phyloP scores from a whole-genome alignment of 805 yeast species.

The Lachancea sp. region DNA sequence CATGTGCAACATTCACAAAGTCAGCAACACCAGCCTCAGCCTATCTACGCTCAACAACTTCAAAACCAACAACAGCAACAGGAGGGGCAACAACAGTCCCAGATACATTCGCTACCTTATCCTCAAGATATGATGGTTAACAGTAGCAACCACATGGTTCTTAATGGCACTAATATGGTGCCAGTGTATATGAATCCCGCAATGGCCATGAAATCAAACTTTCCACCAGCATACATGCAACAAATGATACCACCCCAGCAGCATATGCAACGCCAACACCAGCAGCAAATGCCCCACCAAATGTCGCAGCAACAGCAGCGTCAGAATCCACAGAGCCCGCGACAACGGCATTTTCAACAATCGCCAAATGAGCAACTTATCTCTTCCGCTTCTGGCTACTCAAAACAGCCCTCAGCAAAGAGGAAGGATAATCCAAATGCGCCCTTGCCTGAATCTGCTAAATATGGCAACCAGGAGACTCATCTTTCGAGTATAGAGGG shows the following conservation, averaged over 20 bases:
- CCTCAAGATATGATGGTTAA: constrained; percentile 2
- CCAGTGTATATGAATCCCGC: constrained; percentile 4
- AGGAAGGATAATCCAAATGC: neutral
- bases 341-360: neutral
- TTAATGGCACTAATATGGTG: neutral
- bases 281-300: constrained; percentile 36
- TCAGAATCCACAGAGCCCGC: neutral
- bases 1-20: neutral
- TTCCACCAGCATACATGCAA: constrained; percentile 3
- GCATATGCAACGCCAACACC: constrained; percentile 30
- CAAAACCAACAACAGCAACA: constrained; percentile 1
- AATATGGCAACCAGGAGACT: constrained; percentile 3
- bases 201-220: neutral
- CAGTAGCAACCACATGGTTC: constrained; percentile 1
- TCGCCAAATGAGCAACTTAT: neutral
- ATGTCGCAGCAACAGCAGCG: neutral
- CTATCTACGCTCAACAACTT: constrained; percentile 2
- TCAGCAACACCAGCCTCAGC: constrained; percentile 15
- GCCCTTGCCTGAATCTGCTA: neutral
- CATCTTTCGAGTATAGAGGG: constrained; percentile 37
- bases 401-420: neutral
- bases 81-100: neutral
- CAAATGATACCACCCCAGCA: constrained; percentile 30
- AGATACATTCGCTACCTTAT: neutral
- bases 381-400: neutral